Evolutionary conservation across 139 green algal genomes (phyloP).

Genomic region (Chlorella sp.): DNA sequence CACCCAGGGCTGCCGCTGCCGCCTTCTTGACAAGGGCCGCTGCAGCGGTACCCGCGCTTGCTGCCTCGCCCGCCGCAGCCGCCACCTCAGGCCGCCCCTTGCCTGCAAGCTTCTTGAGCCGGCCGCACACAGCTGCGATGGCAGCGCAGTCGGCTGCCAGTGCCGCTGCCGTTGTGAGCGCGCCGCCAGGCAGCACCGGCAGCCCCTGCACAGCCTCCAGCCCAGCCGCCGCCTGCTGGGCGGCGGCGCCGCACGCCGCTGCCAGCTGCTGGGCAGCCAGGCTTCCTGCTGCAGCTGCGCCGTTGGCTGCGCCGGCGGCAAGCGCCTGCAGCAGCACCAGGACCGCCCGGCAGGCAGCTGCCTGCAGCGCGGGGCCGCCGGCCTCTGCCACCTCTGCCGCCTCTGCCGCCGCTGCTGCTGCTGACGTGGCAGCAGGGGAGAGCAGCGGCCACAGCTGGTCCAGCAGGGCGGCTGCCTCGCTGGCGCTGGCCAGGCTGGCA

Average conservation of each 20-base stretch:
- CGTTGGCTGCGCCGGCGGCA: neutral
- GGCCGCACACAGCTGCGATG: neutral
- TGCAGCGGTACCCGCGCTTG: neutral
- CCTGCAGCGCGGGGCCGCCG: conserved; percentile 36
- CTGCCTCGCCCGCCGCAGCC: neutral
- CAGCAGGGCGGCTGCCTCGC: neutral
- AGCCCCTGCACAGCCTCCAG: neutral
- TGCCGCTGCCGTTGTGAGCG: neutral
- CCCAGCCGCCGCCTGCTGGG: neutral
- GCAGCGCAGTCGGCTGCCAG: neutral
- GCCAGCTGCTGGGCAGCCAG: neutral
- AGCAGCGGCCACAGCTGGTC: conserved; percentile 19
- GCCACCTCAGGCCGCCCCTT: neutral
- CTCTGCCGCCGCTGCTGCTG: neutral
- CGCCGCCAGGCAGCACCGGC: conserved; percentile 5
- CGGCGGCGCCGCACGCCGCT: neutral
- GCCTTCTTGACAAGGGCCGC: neutral
- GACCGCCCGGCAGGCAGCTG: conserved; percentile 21
- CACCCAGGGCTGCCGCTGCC: neutral
- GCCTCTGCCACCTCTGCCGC: neutral
- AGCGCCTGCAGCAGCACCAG: conserved; percentile 22
- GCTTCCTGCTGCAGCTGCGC: neutral
- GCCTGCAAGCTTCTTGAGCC: conserved; percentile 7
- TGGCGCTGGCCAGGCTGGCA: neutral
- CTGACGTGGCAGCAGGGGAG: neutral